phyloP scores from a whole-genome alignment of 2,329 filamentous ascomycete species.

The Aspergillus tubingensis region DNA sequence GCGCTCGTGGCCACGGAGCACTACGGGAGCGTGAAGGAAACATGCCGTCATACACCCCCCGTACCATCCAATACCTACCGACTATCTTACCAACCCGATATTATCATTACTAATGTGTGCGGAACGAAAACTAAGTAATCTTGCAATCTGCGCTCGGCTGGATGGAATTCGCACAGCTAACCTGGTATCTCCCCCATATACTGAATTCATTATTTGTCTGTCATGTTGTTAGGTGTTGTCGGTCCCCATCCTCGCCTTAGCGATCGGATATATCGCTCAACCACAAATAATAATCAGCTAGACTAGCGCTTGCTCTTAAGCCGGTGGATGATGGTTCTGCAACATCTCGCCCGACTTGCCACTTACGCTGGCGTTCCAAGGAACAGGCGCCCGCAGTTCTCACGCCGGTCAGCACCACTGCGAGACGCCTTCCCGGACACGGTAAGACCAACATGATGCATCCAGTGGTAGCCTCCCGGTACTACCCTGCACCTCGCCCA shows the following conservation, averaged over 20 bases:
- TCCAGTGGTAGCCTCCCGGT: constrained; percentile 10
- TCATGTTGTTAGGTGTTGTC: background rate
- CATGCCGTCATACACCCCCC: constrained; percentile 8
- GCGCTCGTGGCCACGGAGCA: constrained; percentile 12
- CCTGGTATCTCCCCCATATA: background rate
- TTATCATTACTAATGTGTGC: too few relatives aligned
- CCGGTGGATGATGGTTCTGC: constrained; percentile 8
- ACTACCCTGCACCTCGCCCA: constrained; percentile 25
- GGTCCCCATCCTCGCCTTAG: background rate
- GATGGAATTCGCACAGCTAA: background rate
- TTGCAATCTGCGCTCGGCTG: background rate
- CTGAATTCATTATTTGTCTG: background rate
- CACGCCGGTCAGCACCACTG: background rate
- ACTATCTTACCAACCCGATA: background rate
- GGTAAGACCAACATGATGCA: constrained; percentile 9
- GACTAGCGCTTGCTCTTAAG: background rate
- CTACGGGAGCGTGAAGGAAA: constrained; percentile 9
- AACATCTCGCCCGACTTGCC: constrained; percentile 21
- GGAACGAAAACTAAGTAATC: background rate
- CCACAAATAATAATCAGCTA: too few relatives aligned
- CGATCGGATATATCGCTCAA: background rate
- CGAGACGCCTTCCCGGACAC: background rate
- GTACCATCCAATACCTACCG: background rate
- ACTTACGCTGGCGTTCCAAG: constrained; percentile 16
- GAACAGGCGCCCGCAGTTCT: constrained; percentile 8